Conservation (phyloP, 164 flowering plant species). For the Chimonanthus praecox region DNA sequence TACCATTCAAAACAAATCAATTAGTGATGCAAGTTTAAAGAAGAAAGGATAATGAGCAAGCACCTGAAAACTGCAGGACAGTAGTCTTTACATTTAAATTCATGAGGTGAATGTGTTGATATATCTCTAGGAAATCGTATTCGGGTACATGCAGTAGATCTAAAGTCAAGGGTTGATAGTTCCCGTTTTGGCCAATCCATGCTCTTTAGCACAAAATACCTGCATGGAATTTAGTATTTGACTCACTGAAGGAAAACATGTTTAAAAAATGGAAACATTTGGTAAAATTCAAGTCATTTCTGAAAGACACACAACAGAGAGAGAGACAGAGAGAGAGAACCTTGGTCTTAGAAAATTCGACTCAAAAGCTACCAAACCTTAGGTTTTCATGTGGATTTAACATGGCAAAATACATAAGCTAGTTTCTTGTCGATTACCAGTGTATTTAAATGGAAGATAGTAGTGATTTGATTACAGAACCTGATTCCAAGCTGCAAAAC, state of each 20-base stretch:
- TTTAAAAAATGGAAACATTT: neutral
- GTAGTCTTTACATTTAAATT: constrained; percentile 41
- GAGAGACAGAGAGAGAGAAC: too few relatives aligned
- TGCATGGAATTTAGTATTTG: neutral
- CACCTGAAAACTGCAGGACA: constrained; percentile 44
- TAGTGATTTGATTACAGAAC: neutral
- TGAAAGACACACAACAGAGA: too few relatives aligned
- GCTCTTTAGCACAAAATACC: constrained; percentile 15
- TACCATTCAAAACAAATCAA: too few relatives aligned
- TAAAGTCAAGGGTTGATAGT: constrained; percentile 24
- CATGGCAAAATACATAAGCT: neutral
- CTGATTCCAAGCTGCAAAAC: constrained; percentile 17
- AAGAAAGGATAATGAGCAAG: too few relatives aligned
- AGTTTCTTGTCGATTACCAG: neutral
- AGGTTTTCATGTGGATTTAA: neutral
- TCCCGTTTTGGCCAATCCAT: constrained; percentile 25
- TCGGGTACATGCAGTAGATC: constrained; percentile 14
- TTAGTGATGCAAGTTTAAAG: too few relatives aligned
- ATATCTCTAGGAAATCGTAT: constrained; percentile 21
- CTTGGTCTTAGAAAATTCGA: too few relatives aligned
- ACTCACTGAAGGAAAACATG: too few relatives aligned
- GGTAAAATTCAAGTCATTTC: too few relatives aligned
- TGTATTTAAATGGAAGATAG: neutral
- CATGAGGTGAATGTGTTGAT: constrained; percentile 12
- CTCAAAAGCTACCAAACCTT: too few relatives aligned